A percentile compares a stretch with the other conserved stretches of the same genome.
Evolutionary conservation across 306 rosid genomes (phyloP).

Genomic region (Inga laurina): DNA sequence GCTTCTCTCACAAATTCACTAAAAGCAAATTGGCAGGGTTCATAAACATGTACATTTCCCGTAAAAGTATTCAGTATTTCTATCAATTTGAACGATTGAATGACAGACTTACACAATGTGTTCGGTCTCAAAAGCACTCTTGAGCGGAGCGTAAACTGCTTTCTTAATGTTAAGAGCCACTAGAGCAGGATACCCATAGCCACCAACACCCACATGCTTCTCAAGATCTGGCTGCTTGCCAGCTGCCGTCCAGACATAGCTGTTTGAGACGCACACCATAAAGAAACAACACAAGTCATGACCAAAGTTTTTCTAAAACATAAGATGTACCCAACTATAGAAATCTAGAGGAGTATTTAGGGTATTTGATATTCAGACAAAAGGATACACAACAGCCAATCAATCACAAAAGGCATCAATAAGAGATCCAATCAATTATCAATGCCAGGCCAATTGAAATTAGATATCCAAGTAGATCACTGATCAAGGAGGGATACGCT

Average conservation of each 20-base stretch:
- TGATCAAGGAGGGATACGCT: neutral
- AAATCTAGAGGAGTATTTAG: neutral
- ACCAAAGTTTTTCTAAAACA: neutral
- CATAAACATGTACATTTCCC: slow-evolving; percentile 12
- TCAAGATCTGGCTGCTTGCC: slow-evolving; percentile 94
- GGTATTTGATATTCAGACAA: neutral
- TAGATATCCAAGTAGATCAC: neutral
- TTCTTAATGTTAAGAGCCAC: slow-evolving; percentile 91
- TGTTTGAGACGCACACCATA: slow-evolving; percentile 36
- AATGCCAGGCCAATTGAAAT: neutral
- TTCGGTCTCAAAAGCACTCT: slow-evolving; percentile 90
- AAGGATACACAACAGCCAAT: neutral
- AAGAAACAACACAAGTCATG: neutral
- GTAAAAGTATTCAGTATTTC: slow-evolving; percentile 1
- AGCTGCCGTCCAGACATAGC: slow-evolving; percentile 92
- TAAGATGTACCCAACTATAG: neutral
- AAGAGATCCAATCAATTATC: neutral
- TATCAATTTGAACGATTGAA: slow-evolving; percentile 3
- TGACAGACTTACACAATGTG: slow-evolving; percentile 67
- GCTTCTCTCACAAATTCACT: slow-evolving; percentile 92
- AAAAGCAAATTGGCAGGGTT: slow-evolving; percentile 29
- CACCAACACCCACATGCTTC: slow-evolving; percentile 90
- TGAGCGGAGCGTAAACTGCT: slow-evolving; percentile 91
- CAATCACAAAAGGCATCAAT: neutral
- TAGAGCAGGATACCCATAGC: slow-evolving; percentile 97